A percentile compares a stretch with the other conserved stretches of the same genome.
These are phyloP conservation scores for Lipomyces orientalis DNA, from an alignment of 805 yeast genomes.

Conservation along the genomic window DNA sequence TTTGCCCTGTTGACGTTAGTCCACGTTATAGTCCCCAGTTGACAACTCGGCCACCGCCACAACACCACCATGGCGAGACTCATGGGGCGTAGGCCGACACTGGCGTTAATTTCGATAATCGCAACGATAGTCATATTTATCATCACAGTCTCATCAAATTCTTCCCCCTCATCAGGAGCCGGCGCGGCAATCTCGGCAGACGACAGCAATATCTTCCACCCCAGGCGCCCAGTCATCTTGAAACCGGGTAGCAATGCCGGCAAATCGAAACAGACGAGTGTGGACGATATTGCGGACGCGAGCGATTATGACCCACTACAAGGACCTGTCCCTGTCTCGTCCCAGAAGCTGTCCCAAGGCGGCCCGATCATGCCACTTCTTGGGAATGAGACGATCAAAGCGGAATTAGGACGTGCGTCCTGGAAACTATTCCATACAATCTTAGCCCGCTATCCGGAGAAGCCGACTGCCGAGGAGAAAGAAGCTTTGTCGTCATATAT, in stretches of 20 bases:
- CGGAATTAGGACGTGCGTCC: slow-evolving; percentile 86
- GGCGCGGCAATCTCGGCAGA: not conserved
- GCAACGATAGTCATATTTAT: slow-evolving; percentile 17
- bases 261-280: not conserved
- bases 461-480: slow-evolving; percentile 69
- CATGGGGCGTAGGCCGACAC: slow-evolving; percentile 17
- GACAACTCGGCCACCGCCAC: not conserved
- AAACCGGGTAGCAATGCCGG: slow-evolving; percentile 7
- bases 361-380: slow-evolving; percentile 88
- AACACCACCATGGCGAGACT: slow-evolving; percentile 15
- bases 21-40: not conserved
- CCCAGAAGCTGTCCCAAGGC: slow-evolving; percentile 37
- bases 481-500: slow-evolving; percentile 68
- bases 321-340: slow-evolving; percentile 35
- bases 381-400: slow-evolving; percentile 82
- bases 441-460: slow-evolving; percentile 88
- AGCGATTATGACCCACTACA: slow-evolving; percentile 36
- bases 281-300: slow-evolving; percentile 35
- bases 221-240: not conserved
- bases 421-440: slow-evolving; percentile 94
- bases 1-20: too few relatives aligned
- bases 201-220: not conserved
- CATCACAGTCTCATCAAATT: slow-evolving; percentile 19
- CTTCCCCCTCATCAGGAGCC: not conserved
- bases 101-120: slow-evolving; percentile 11